Base-by-base conservation (phyloP, 73 alveolate genomes). In the Urostyla sp. region DNA sequence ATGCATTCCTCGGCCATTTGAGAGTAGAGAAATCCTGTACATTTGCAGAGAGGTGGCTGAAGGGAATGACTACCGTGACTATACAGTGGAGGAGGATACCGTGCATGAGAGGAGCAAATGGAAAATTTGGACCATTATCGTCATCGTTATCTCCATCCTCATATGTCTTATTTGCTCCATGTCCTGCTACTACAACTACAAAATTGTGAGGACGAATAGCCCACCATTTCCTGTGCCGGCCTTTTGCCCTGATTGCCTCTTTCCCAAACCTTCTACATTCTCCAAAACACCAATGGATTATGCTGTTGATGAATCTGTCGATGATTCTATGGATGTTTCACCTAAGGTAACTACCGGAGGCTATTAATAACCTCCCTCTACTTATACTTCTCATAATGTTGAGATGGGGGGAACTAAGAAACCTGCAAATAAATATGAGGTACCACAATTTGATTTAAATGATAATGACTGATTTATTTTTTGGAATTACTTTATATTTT, bases 171-270 rank as follows among this genome's bases (percentile, higher is more conserved):
- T 69, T 27, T 69, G 83, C 69, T 16, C 56, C 10, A 16, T 69
- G 40, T 37, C 66, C 23, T 69, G 83, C 55, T 69, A 46, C 55
- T 69, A 69, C 31, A 69, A 69, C 40, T 69, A 69, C 35, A 45
- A 69, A 45, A 59, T 69, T 23, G 34, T 45, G 34, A 48, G 69
- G 72, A 49, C 57, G 0, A 56, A 69, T 32, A 69, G 34, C 15
- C 83, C 83, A 69, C 83, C 83, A 6, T 69, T 69, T 37, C 83
- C 83, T 18, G 69, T 69, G 31, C 69, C 72, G 4, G 49, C 21
- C 27, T 69, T 69, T 34, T 69, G 83, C 38, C 83, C 83, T 1
- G 83, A 69, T 69, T 69, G 83, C 45, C 30, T 69, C 4, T 63
- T 63, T 32, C 79, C 79, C n/a, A 23, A 63, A 31, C n/a, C n/a